Percentiles rank a stretch among this genome's conserved stretches.
Conservation (phyloP, 768 basidiomycete genomes). For the Leucocoprinus birnbaumii region DNA sequence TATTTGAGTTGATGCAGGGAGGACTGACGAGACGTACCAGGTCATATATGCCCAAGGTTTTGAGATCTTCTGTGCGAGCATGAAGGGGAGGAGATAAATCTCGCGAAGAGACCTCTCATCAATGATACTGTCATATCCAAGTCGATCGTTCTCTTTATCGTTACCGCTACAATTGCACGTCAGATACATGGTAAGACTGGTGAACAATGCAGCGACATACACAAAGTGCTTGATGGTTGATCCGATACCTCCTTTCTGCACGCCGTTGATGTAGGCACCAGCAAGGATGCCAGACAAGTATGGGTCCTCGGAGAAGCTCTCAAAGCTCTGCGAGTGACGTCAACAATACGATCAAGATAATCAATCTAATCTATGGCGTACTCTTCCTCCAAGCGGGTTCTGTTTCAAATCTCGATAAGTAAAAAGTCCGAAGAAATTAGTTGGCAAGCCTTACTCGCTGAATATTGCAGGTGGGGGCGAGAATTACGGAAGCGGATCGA, state of each 20-base stretch:
- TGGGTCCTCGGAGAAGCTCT: slow-evolving; percentile 80
- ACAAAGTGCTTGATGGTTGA: slow-evolving; percentile 82
- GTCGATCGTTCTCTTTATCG: slow-evolving; percentile 79
- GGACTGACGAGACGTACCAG: slow-evolving; percentile 55
- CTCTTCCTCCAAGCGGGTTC: slow-evolving; percentile 72
- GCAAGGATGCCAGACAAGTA: slow-evolving; percentile 68
- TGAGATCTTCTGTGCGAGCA: slow-evolving; percentile 66
- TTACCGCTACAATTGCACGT: slow-evolving; percentile 48
- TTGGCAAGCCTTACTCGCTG: slow-evolving; percentile 51
- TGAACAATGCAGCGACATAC: slow-evolving; percentile 29
- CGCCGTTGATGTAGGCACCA: slow-evolving; percentile 71
- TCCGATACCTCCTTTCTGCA: slow-evolving; percentile 75
- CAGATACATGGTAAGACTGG: not conserved
- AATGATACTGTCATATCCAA: slow-evolving; percentile 64
- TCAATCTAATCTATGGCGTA: slow-evolving; percentile 22
- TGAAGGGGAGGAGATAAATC: slow-evolving; percentile 74
- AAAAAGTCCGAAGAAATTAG: not conserved
- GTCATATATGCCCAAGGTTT: slow-evolving; percentile 73
- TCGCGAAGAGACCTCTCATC: slow-evolving; percentile 68
- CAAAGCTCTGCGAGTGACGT: slow-evolving; percentile 50
- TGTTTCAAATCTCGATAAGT: slow-evolving; percentile 17
- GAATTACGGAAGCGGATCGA: slow-evolving; percentile 61
- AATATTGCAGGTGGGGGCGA: slow-evolving; percentile 84
- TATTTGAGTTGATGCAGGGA: not conserved
- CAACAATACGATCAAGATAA: not conserved